phyloP scores from a whole-genome alignment of 345 rosid species.

The Gossypium turneri region DNA sequence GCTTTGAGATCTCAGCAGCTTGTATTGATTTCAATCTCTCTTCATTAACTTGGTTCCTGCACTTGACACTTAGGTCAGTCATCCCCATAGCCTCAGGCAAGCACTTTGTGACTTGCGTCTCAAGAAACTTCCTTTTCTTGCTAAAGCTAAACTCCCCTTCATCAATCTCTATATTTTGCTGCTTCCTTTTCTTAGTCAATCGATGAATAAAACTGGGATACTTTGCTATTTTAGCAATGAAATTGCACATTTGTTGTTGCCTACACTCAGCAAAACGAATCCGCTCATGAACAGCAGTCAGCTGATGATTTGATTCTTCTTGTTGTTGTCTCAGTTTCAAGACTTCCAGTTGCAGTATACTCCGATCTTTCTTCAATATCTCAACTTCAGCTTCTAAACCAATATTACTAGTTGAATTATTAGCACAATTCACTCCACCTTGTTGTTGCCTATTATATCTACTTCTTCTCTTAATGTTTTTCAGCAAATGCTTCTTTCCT shows the following conservation, averaged over 20 bases:
- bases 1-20: conserved; percentile 26
- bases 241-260: conserved; percentile 47
- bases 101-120: conserved; percentile 17
- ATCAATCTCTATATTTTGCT: conserved; percentile 31
- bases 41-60: conserved; percentile 28
- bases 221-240: conserved; percentile 42
- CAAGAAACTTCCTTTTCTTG: conserved; percentile 37
- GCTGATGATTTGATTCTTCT: conserved; percentile 31
- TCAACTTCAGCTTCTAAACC: conserved; percentile 34
- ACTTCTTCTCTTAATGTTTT: conserved; percentile 50
- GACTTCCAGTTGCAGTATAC: conserved; percentile 39
- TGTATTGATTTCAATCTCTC: conserved; percentile 31
- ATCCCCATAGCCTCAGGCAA: conserved; percentile 14
- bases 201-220: conserved; percentile 39
- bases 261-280: conserved; percentile 36
- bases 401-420: conserved; percentile 3
- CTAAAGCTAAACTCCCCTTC: conserved; percentile 19
- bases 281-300: conserved; percentile 36
- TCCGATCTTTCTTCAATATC: conserved; percentile 37
- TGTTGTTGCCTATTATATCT: conserved; percentile 32
- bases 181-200: conserved; percentile 42
- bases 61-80: conserved; percentile 9
- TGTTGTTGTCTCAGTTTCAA: conserved; percentile 39
- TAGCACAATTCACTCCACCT: not conserved
- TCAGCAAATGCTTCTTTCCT: conserved; percentile 59